phyloP scores from a whole-genome alignment of 345 rosid genomes.

The Pugionium cornutum region DNA sequence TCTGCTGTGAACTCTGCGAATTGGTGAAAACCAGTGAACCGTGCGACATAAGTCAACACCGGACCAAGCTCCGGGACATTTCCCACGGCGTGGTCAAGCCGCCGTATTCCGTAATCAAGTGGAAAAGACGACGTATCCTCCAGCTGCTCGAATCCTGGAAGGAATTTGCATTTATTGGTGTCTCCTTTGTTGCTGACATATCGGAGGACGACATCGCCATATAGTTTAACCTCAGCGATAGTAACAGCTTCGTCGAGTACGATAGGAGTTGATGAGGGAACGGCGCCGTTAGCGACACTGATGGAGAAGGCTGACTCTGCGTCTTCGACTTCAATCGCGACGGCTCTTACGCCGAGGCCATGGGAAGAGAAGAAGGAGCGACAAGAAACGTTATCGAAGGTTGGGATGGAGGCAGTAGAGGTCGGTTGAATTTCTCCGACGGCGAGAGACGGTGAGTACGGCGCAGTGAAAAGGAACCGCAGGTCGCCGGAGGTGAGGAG shows the following conservation, averaged over 20 bases:
- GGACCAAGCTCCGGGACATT: conserved; percentile 76
- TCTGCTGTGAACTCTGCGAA: conserved; percentile 93
- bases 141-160: conserved; percentile 64
- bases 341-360: conserved; percentile 73
- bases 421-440: conserved; percentile 35
- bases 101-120: conserved; percentile 67
- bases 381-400: conserved; percentile 46
- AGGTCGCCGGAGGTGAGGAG: conserved; percentile 82
- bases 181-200: conserved; percentile 54
- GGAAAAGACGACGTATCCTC: conserved; percentile 60
- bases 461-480: conserved; percentile 76
- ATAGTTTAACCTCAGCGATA: conserved; percentile 71
- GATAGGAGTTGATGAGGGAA: conserved; percentile 52
- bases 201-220: conserved; percentile 86
- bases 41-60: conserved; percentile 60
- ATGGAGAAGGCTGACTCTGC: conserved; percentile 60
- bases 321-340: conserved; percentile 74
- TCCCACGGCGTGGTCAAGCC: conserved; percentile 91
- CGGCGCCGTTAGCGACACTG: conserved; percentile 70
- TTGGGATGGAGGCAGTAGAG: conserved; percentile 58
- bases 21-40: conserved; percentile 85
- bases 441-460: conserved; percentile 78
- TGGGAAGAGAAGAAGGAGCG: conserved; percentile 62
- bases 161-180: conserved; percentile 24
- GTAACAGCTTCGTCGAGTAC: conserved; percentile 50